Evolutionary conservation across 2,329 filamentous ascomycete species (phyloP).

Genomic region (Botrytis medusae): DNA sequence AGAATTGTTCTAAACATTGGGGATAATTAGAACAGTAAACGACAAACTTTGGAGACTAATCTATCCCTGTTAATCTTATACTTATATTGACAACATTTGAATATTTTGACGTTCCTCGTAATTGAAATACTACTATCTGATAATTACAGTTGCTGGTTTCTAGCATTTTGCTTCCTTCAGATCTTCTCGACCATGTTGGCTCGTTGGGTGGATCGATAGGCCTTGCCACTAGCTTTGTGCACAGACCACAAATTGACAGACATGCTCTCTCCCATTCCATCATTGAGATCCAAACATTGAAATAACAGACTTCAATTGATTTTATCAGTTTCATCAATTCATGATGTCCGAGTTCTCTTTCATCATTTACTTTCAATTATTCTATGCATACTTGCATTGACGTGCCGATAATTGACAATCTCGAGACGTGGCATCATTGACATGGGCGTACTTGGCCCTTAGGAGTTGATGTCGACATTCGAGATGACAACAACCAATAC

Average conservation of each 20-base stretch:
- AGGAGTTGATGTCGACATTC: not conserved
- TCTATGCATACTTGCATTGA: not conserved
- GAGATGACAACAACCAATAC: not conserved
- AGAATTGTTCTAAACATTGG: not conserved
- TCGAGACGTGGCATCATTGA: not conserved
- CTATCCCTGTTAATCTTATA: not conserved
- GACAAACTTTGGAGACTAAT: not conserved
- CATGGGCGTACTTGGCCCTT: not conserved
- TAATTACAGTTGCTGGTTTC: not conserved
- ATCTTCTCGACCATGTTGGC: not conserved
- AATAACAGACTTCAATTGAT: not conserved
- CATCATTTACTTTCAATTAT: not conserved
- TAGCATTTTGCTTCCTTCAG: not conserved
- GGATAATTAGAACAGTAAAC: not conserved
- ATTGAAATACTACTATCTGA: not conserved
- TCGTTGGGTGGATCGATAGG: not conserved
- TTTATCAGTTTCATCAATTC: not conserved
- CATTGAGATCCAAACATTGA: not conserved
- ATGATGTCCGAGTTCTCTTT: too few species aligned
- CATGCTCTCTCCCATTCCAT: not conserved
- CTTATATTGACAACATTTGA: not conserved
- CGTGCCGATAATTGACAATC: too few species aligned
- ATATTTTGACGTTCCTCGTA: too few species aligned
- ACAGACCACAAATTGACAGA: not conserved
- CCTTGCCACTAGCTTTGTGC: not conserved